Evolutionary conservation across 805 yeast genomes (phyloP).

Genomic region (Komagataella mondaviorum): DNA sequence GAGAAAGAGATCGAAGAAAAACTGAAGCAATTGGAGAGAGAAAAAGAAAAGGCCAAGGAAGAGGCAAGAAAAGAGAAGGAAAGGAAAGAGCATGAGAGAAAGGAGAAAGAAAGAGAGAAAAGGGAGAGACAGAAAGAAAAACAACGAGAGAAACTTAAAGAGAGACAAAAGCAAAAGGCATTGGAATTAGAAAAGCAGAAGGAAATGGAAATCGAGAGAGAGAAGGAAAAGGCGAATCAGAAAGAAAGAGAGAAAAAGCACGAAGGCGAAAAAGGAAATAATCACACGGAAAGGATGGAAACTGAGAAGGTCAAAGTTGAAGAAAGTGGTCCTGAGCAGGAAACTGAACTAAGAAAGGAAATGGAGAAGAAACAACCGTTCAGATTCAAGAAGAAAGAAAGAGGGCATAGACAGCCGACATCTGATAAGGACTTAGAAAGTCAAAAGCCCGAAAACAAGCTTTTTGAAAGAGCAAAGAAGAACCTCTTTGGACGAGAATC

Average conservation of each 20-base stretch:
- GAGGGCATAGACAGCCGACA: not conserved
- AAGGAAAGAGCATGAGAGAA: slow-evolving; percentile 16
- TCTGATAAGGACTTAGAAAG: not conserved
- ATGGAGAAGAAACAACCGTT: not conserved
- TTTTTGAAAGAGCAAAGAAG: not conserved
- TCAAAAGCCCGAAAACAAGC: not conserved
- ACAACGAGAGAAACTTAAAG: slow-evolving; percentile 5
- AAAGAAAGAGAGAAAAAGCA: slow-evolving; percentile 4
- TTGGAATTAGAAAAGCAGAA: slow-evolving; percentile 8
- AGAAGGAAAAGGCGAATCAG: slow-evolving; percentile 7
- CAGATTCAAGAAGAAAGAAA: not conserved
- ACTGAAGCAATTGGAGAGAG: slow-evolving; percentile 21
- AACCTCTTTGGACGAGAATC: not conserved
- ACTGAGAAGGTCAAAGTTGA: not conserved
- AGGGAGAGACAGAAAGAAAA: slow-evolving; percentile 7
- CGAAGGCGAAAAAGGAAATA: not conserved
- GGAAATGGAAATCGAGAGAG: slow-evolving; percentile 4
- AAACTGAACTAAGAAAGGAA: not conserved
- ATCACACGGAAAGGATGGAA: not conserved
- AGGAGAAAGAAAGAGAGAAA: slow-evolving; percentile 9
- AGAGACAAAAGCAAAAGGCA: slow-evolving; percentile 8
- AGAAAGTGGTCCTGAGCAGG: not conserved
- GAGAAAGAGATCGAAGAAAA: slow-evolving; percentile 48
- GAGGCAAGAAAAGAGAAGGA: slow-evolving; percentile 5
- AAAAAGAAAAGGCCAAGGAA: slow-evolving; percentile 3